These are phyloP conservation scores for Penicillium vulpinum DNA, from an alignment of 2,329 filamentous ascomycete genomes.

Conservation along the genomic window DNA sequence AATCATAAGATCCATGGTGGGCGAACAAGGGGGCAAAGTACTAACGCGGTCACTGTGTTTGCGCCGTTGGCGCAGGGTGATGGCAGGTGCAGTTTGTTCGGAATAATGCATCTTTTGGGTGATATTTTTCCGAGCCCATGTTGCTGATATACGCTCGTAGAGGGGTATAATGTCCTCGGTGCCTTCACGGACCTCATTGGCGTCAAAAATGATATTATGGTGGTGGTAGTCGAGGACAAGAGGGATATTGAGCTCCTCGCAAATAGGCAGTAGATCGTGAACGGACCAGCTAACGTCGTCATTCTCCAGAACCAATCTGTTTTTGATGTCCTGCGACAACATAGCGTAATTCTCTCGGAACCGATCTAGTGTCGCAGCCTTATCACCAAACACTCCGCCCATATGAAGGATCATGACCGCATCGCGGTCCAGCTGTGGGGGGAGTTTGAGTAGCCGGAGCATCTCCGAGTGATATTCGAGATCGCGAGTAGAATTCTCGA, in stretches of 20 bases:
- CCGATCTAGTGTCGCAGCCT: slow-evolving; percentile 71
- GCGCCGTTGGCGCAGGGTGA: slow-evolving; percentile 74
- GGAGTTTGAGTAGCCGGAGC: slow-evolving; percentile 72
- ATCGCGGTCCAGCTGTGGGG: slow-evolving; percentile 75
- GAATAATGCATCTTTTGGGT: slow-evolving; percentile 97
- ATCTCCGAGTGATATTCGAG: slow-evolving; percentile 86
- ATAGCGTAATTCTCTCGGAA: slow-evolving; percentile 73
- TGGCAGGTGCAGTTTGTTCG: slow-evolving; percentile 72
- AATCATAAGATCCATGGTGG: slow-evolving; percentile 96
- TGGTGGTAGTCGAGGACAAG: slow-evolving; percentile 92
- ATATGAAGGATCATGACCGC: slow-evolving; percentile 95
- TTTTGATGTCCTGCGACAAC: slow-evolving; percentile 70
- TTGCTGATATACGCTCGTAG: slow-evolving; percentile 74
- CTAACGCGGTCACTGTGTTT: slow-evolving; percentile 82
- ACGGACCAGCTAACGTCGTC: slow-evolving; percentile 93
- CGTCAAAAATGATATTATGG: slow-evolving; percentile 89
- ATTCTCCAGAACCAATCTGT: slow-evolving; percentile 84
- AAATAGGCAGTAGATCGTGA: slow-evolving; percentile 84
- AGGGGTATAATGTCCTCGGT: slow-evolving; percentile 76
- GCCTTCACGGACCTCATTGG: slow-evolving; percentile 71
- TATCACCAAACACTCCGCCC: slow-evolving; percentile 88
- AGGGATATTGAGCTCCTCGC: slow-evolving; percentile 91
- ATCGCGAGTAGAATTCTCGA: slow-evolving; percentile 74
- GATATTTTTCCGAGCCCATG: slow-evolving; percentile 81
- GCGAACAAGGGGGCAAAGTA: slow-evolving; percentile 76